These are phyloP conservation scores for Sporothrix protearum DNA, from an alignment of 2,329 filamentous ascomycete genomes.

Conservation along the genomic window DNA sequence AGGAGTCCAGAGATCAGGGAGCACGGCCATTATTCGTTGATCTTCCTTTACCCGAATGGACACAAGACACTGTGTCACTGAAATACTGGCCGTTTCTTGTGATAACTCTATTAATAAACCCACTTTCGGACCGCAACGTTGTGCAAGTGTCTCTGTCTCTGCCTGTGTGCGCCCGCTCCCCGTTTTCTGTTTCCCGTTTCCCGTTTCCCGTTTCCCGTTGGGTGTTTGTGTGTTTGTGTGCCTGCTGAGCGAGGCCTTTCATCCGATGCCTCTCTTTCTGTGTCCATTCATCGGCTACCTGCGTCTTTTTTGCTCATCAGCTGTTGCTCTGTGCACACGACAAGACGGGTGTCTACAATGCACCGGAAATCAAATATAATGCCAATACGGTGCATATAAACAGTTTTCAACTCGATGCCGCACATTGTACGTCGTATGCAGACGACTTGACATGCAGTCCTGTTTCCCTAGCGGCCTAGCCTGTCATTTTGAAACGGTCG, in stretches of 20 bases:
- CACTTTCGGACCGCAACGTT: neutral
- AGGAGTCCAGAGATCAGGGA: neutral
- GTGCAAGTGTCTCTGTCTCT: slow-evolving; percentile 5
- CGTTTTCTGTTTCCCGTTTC: no score
- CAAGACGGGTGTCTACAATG: neutral
- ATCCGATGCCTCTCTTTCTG: neutral
- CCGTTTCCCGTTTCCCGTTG: no score
- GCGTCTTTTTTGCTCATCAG: neutral
- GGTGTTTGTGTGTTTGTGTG: no score
- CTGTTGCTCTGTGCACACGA: neutral
- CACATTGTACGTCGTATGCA: neutral
- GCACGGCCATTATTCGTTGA: neutral
- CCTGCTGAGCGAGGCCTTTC: no score
- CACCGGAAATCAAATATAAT: neutral
- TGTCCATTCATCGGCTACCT: neutral
- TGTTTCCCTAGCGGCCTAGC: neutral
- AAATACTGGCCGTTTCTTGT: neutral
- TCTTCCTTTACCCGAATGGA: neutral
- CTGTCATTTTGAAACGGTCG: neutral
- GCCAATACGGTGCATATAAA: neutral
- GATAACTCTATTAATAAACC: slow-evolving; percentile 5
- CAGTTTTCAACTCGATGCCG: neutral
- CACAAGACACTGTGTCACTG: slow-evolving; percentile 1
- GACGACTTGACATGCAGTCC: neutral
- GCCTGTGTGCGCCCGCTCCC: neutral